Conservation (phyloP, 805 yeast species). For the Saccharomycopsis javanensis region DNA sequence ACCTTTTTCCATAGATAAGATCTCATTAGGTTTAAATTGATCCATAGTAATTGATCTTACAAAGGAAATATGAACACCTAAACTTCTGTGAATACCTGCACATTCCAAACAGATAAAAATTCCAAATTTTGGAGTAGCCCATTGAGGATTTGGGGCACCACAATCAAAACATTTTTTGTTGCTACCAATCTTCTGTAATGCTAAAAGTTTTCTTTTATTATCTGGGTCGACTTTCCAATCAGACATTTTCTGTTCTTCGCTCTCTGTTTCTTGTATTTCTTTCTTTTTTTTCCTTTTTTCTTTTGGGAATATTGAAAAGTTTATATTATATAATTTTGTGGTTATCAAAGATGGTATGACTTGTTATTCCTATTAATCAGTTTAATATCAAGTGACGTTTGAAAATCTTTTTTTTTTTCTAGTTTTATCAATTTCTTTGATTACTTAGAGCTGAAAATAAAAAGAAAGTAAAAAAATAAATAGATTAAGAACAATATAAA, state of each 20-base stretch:
- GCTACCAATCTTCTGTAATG: conserved; percentile 70
- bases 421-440: no score
- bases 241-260: conserved; percentile 21
- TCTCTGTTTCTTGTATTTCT: not conserved
- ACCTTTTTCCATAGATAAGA: conserved; percentile 84
- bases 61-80: conserved; percentile 95
- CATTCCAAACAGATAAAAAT: conserved; percentile 95
- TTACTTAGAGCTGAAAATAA: no score
- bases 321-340: no score
- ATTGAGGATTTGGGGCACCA: conserved; percentile 91
- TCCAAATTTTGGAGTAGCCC: conserved; percentile 99
- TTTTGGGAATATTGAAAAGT: no score
- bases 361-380: no score
- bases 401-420: no score
- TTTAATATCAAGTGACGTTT: no score
- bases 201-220: conserved; percentile 66
- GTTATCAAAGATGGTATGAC: no score
- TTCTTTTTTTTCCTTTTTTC: no score
- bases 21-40: conserved; percentile 90
- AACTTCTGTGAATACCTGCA: conserved; percentile 92
- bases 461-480: no score
- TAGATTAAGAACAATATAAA: no score
- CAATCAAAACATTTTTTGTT: conserved; percentile 93
- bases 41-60: conserved; percentile 98
- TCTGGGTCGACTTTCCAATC: conserved; percentile 93